A percentile compares a stretch with the other conserved stretches of the same genome.
Conservation (phyloP, 441 rosid genomes). For the Populus tomentosa region DNA sequence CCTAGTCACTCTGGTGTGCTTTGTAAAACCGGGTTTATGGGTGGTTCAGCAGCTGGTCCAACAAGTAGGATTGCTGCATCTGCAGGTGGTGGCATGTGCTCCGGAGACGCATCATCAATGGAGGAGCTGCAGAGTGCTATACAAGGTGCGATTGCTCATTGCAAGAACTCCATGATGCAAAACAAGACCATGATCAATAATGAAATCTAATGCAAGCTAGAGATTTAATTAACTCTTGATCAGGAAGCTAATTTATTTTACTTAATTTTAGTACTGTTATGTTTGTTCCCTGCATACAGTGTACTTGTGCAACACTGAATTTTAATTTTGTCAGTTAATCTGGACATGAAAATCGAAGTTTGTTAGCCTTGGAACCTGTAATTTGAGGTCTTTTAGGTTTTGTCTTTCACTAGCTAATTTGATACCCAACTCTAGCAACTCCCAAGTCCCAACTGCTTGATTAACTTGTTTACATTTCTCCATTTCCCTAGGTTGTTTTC, state of each 20-base stretch:
- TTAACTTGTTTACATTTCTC: not conserved
- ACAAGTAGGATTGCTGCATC: slow-evolving; percentile 1
- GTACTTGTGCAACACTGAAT: not conserved
- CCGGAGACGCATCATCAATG: slow-evolving; percentile 53
- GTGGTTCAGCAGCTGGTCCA: slow-evolving; percentile 9
- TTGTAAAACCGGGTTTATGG: slow-evolving; percentile 29
- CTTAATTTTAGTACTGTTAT: not conserved
- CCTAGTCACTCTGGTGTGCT: slow-evolving; percentile 88
- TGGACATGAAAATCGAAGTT: not conserved
- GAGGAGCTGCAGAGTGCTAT: slow-evolving; percentile 90
- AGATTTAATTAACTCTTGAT: not conserved
- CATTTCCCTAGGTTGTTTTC: not conserved
- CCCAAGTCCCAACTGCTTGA: not conserved
- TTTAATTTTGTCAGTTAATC: not conserved
- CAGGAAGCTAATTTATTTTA: not conserved
- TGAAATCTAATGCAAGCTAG: slow-evolving; percentile 27
- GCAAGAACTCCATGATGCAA: slow-evolving; percentile 82
- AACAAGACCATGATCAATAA: slow-evolving; percentile 45
- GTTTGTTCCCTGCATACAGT: not conserved
- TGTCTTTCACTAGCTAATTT: not conserved
- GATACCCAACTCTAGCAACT: not conserved
- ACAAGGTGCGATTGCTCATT: slow-evolving; percentile 90
- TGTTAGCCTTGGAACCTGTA: not conserved
- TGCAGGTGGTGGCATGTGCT: slow-evolving; percentile 6
- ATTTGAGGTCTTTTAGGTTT: not conserved